phyloP scores from a whole-genome alignment of 1,139 yeast genomes.

The Casaregolazyma suthepensis region DNA sequence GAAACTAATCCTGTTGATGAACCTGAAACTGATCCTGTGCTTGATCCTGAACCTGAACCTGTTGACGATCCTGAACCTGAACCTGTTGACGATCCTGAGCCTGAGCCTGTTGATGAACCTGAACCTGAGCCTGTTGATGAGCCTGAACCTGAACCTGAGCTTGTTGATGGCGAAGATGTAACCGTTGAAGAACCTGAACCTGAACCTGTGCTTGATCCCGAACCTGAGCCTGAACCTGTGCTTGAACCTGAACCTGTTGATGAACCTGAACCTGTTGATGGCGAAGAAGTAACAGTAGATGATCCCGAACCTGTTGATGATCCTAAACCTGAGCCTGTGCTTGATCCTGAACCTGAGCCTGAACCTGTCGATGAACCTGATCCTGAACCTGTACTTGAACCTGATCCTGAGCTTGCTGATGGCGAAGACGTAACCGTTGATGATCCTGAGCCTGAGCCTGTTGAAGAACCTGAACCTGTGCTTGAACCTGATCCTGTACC shows the following conservation, averaged over 20 bases:
- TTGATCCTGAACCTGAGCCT: conserved; percentile 19
- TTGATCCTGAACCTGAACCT: neutral
- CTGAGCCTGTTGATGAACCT: neutral
- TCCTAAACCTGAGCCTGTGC: conserved; percentile 7
- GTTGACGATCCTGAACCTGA: conserved; percentile 1
- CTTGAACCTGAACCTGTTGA: neutral
- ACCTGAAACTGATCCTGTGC: neutral
- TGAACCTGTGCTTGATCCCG: conserved; percentile 7
- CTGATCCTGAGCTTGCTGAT: too few relatives aligned
- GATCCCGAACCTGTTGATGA: conserved; percentile 5
- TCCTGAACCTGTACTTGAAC: too few relatives aligned
- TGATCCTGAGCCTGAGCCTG: neutral
- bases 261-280: neutral
- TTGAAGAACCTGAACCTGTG: too few relatives aligned
- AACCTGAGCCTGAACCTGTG: neutral
- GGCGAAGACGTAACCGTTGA: neutral
- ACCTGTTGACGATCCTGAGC: conserved; percentile 1
- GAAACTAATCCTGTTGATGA: conserved; percentile 17
- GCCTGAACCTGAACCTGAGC: neutral
- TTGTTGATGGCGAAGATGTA: conserved; percentile 9
- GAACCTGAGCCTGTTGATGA: neutral
- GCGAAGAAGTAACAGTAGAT: too few relatives aligned
- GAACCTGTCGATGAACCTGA: too few relatives aligned
- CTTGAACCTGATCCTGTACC: too few relatives aligned
- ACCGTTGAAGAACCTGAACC: conserved; percentile 9